Evolutionary conservation across 345 rosid species (phyloP).

Genomic region (Gossypium longicalyx): DNA sequence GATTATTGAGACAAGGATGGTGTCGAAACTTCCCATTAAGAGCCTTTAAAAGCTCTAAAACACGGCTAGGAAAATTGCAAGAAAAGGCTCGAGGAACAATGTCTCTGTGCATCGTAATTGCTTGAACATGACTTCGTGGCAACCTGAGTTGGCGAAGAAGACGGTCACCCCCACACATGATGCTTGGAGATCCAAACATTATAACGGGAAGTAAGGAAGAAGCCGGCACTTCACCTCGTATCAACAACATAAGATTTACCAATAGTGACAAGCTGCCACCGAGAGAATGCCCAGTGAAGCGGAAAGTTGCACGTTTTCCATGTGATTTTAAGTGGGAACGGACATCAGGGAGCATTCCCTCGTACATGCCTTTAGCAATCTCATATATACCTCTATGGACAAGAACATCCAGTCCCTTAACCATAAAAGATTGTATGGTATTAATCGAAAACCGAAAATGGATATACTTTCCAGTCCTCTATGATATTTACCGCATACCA

Average conservation of each 20-base stretch:
- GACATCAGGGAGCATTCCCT: constrained; percentile 86
- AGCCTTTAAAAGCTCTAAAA: constrained; percentile 75
- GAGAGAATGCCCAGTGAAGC: constrained; percentile 94
- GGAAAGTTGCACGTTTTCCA: constrained; percentile 62
- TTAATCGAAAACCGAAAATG: background rate
- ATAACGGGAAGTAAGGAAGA: constrained; percentile 81
- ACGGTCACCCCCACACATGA: constrained; percentile 90
- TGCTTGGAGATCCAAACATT: constrained; percentile 87
- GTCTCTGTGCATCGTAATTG: constrained; percentile 85
- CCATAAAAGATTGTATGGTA: constrained; percentile 10
- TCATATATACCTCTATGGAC: constrained; percentile 97
- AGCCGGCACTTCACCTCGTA: constrained; percentile 75
- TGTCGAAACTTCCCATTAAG: constrained; percentile 74
- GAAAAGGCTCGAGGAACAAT: constrained; percentile 97
- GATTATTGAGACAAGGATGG: constrained; percentile 82
- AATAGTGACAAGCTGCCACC: constrained; percentile 94
- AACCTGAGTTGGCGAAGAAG: constrained; percentile 82
- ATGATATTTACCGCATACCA: background rate
- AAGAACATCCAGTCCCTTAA: constrained; percentile 67
- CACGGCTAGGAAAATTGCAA: constrained; percentile 77
- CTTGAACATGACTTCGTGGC: constrained; percentile 64
- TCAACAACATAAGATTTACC: constrained; percentile 76
- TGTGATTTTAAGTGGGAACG: constrained; percentile 54
- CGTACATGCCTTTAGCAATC: constrained; percentile 98
- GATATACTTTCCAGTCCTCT: background rate